Percentiles rank a stretch among this genome's conserved stretches.
Evolutionary conservation across 2,329 filamentous ascomycete genomes (phyloP).

Genomic region (Orbilia quercus): DNA sequence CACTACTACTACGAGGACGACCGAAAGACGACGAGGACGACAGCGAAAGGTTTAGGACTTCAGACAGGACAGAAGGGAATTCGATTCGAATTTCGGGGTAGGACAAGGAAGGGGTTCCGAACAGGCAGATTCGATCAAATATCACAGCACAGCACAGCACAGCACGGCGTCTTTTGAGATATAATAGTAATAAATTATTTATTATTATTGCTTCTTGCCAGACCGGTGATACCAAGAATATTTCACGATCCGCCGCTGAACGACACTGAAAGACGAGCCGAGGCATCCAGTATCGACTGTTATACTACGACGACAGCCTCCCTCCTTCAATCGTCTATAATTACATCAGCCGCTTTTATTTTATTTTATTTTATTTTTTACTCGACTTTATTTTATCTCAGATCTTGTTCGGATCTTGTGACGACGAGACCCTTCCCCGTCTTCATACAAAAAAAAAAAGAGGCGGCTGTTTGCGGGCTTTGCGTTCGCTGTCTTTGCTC

Average conservation of each 20-base stretch:
- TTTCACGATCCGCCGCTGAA: slow-evolving; percentile 24
- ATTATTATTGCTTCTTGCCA: background rate
- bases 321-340: background rate
- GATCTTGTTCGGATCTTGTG: too few relatives aligned
- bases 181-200: too few relatives aligned
- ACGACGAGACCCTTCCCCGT: slow-evolving; percentile 10
- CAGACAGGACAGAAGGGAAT: background rate
- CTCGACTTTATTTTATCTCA: too few relatives aligned
- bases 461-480: slow-evolving; percentile 49
- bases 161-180: too few relatives aligned
- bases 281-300: slow-evolving; percentile 14
- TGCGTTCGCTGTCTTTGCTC: slow-evolving; percentile 15
- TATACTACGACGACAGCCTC: background rate
- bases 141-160: too few relatives aligned
- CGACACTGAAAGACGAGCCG: slow-evolving; percentile 39
- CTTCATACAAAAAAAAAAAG: slow-evolving; percentile 32
- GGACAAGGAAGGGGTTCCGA: slow-evolving; percentile 34
- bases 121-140: background rate
- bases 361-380: too few relatives aligned
- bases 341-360: slow-evolving; percentile 1
- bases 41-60: background rate
- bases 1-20: too few relatives aligned
- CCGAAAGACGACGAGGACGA: slow-evolving; percentile 1
- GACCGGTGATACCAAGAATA: slow-evolving; percentile 27
- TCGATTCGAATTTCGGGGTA: slow-evolving; percentile 21